phyloP scores from a whole-genome alignment of 225 moss, liverwort and hornwort genomes.

The Bryoerythrophyllum caledonicum region DNA sequence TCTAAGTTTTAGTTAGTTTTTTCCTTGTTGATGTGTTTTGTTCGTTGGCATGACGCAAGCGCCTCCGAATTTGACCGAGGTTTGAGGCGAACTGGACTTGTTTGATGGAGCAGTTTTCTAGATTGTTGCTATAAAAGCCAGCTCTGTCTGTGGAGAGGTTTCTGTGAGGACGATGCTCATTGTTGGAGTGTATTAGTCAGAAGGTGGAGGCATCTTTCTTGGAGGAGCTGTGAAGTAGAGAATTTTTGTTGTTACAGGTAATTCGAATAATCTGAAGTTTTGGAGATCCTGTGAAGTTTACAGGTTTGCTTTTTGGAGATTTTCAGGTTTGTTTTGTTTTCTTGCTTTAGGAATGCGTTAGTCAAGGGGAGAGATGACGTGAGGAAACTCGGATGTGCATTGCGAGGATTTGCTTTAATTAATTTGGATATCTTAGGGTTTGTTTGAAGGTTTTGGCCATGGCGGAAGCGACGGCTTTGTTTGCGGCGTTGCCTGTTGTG shows the following conservation, averaged over 20 bases:
- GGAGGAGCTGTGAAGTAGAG: neutral
- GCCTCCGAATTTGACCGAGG: no score
- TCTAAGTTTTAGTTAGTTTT: no score
- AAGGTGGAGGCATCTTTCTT: neutral
- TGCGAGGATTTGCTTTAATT: neutral
- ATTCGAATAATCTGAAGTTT: neutral
- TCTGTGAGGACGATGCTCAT: neutral
- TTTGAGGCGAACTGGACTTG: no score
- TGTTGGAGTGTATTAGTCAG: neutral
- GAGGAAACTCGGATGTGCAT: neutral
- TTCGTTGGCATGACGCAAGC: no score
- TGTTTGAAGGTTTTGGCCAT: constrained; percentile 18
- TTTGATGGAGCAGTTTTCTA: no score
- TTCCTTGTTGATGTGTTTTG: no score
- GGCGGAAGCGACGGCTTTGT: constrained; percentile 21
- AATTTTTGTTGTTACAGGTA: neutral
- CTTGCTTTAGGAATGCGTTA: neutral
- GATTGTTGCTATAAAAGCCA: no score
- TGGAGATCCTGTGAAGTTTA: neutral
- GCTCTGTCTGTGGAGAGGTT: no score
- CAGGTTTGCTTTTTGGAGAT: neutral
- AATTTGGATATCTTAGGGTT: neutral
- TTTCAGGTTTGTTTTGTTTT: no score
- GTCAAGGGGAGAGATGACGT: neutral
- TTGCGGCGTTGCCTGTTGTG: constrained; percentile 15